Evolutionary conservation across 129 eudicot species (phyloP).

Genomic region (Kitagawia praeruptora): DNA sequence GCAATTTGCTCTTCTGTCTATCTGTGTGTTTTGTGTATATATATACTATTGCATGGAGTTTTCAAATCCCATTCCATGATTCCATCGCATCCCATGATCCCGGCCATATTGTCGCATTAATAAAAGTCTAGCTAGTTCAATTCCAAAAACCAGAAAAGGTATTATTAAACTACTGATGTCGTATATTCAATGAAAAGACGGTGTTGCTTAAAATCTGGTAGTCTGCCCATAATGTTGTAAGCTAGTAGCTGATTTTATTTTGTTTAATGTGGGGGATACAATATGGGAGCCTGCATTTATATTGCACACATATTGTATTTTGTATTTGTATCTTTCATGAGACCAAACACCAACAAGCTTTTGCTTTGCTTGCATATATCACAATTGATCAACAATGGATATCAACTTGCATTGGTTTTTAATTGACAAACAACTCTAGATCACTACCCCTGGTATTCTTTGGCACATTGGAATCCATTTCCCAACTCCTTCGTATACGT

Average conservation of each 20-base stretch:
- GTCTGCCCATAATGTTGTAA: slow-evolving; percentile 10
- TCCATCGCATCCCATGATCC: slow-evolving; percentile 11
- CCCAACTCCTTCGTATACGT: background rate
- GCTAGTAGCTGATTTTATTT: background rate
- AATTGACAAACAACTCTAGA: background rate
- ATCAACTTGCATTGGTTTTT: slow-evolving; percentile 1
- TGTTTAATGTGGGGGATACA: slow-evolving; percentile 1
- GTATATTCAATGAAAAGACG: background rate
- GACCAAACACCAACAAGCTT: slow-evolving; percentile 7
- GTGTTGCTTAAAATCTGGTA: background rate
- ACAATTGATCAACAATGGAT: background rate
- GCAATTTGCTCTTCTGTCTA: background rate
- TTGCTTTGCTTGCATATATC: slow-evolving; percentile 7
- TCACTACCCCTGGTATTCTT: slow-evolving; percentile 44
- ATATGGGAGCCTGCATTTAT: slow-evolving; percentile 5
- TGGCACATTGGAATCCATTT: slow-evolving; percentile 32
- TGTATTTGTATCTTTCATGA: background rate
- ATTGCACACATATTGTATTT: background rate
- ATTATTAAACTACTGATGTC: no score
- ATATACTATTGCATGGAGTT: background rate
- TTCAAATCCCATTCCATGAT: slow-evolving; percentile 11
- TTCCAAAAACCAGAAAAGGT: background rate
- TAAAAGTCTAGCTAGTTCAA: background rate
- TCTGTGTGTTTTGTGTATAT: background rate
- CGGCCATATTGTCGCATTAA: background rate